These are phyloP conservation scores for Halteria grandinella DNA, from an alignment of 73 alveolate species.

Conservation along the genomic window DNA sequence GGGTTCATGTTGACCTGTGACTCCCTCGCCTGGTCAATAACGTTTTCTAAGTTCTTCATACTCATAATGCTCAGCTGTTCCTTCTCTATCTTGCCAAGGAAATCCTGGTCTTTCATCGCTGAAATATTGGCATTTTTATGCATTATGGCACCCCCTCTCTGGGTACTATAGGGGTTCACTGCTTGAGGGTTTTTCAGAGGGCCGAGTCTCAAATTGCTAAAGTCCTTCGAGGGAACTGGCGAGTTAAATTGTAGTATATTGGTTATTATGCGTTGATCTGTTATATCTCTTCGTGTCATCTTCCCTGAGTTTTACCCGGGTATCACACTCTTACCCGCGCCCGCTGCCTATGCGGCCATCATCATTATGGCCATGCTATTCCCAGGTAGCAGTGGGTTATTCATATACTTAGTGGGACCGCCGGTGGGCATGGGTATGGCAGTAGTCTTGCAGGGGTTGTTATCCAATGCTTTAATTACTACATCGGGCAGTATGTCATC, in stretches of 20 bases:
- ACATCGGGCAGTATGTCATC: not conserved
- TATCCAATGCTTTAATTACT: not conserved
- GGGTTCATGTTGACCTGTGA: no score
- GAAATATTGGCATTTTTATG: no score
- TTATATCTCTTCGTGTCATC: constrained; percentile 43
- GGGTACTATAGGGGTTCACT: no score
- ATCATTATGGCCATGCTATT: not conserved
- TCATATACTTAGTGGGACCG: not conserved
- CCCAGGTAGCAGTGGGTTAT: not conserved
- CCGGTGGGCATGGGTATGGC: not conserved
- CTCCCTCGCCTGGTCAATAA: no score
- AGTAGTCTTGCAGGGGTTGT: not conserved
- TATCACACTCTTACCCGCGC: not conserved
- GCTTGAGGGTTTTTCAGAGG: no score
- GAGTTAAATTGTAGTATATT: constrained; percentile 42
- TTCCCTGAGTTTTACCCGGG: not conserved
- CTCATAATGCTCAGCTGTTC: no score
- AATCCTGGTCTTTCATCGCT: no score
- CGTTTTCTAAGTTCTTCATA: no score
- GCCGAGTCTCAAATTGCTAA: constrained; percentile 27
- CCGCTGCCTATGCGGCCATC: not conserved
- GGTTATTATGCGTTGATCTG: constrained; percentile 8
- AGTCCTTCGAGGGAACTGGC: constrained; percentile 21
- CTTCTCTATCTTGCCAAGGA: no score
- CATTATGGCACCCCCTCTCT: no score